These are phyloP conservation scores for Aspergillus versicolor DNA, from an alignment of 2,329 filamentous ascomycete species.

Conservation along the genomic window DNA sequence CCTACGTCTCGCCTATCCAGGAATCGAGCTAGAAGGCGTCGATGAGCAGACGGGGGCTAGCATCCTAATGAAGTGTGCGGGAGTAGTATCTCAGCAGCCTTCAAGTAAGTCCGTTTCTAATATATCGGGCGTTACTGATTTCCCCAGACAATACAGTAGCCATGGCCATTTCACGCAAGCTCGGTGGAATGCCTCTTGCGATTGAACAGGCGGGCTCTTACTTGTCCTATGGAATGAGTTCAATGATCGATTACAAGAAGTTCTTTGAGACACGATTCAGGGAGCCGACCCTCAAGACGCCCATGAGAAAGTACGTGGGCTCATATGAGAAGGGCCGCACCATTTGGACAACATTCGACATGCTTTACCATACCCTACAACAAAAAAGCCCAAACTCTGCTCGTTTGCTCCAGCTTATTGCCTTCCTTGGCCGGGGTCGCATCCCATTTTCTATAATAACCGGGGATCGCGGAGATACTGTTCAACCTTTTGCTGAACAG, in stretches of 20 bases:
- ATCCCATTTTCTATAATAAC: background rate
- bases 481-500: background rate
- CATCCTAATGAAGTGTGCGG: background rate
- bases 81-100: background rate
- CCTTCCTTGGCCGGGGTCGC: background rate
- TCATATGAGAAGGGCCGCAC: slow-evolving; percentile 8
- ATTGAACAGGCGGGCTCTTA: slow-evolving; percentile 5
- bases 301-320: background rate
- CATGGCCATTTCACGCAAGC: background rate
- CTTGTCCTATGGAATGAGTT: background rate
- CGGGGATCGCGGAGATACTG: background rate
- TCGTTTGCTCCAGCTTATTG: background rate
- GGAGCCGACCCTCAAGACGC: background rate
- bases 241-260: background rate
- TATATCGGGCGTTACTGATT: background rate
- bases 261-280: background rate
- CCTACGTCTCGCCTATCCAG: background rate
- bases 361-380: background rate
- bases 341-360: slow-evolving; percentile 7
- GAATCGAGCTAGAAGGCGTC: background rate
- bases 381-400: background rate
- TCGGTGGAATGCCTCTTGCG: slow-evolving; percentile 6
- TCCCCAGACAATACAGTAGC: background rate
- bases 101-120: background rate
- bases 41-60: background rate